A percentile compares a stretch with the other conserved stretches of the same genome.
Conservation (phyloP, 2,329 filamentous ascomycete species). For the Plectosphaerella plurivora region DNA sequence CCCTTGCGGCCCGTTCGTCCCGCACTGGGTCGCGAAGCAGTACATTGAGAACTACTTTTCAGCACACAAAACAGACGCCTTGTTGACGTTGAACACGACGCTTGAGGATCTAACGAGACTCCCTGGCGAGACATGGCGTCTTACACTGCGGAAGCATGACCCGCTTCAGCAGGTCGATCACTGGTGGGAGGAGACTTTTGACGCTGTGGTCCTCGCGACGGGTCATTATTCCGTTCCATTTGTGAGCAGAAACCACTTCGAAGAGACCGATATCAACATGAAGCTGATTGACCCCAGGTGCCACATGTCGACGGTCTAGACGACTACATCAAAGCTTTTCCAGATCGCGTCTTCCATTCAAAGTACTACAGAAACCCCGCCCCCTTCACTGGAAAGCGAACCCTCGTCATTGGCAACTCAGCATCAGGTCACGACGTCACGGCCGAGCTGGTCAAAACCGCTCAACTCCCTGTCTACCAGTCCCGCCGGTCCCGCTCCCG, state of each 20-base stretch:
- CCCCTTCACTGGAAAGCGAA: slow-evolving; percentile 24
- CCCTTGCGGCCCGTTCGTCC: slow-evolving; percentile 51
- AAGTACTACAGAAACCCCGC: slow-evolving; percentile 37
- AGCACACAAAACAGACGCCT: slow-evolving; percentile 37
- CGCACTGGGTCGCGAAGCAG: slow-evolving; percentile 49
- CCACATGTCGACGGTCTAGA: slow-evolving; percentile 40
- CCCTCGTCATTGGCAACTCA: slow-evolving; percentile 38
- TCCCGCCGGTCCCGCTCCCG: slow-evolving; percentile 43
- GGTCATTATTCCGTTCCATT: slow-evolving; percentile 40
- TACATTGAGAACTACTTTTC: slow-evolving; percentile 55
- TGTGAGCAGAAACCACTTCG: slow-evolving; percentile 34
- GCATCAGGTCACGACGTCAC: slow-evolving; percentile 37
- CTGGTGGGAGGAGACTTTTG: slow-evolving; percentile 51
- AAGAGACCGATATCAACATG: too few species aligned
- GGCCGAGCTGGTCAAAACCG: slow-evolving; percentile 28
- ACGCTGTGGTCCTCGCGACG: slow-evolving; percentile 37
- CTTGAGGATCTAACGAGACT: too few species aligned
- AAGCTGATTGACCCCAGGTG: slow-evolving; percentile 19
- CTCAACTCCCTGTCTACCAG: slow-evolving; percentile 41
- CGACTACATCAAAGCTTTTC: slow-evolving; percentile 30
- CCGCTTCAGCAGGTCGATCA: slow-evolving; percentile 35
- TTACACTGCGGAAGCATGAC: slow-evolving; percentile 44
- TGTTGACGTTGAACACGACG: slow-evolving; percentile 30
- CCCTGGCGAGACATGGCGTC: slow-evolving; percentile 31
- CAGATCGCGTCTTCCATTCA: slow-evolving; percentile 36